Base-by-base conservation (phyloP, 2,329 filamentous ascomycete species). In the Chrysosphaeria jannelii region DNA sequence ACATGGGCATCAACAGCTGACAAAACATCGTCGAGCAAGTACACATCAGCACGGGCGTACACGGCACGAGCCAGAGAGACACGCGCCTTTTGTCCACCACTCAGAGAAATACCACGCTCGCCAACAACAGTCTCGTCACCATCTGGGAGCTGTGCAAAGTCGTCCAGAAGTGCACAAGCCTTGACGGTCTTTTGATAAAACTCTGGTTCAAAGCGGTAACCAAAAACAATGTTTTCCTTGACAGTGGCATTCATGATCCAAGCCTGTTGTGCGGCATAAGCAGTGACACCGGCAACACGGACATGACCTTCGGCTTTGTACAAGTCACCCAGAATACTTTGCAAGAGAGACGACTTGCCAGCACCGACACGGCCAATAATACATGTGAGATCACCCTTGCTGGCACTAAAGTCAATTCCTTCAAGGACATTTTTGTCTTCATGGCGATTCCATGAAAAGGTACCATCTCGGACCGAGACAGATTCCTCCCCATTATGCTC, bases 1-100 rank as follows among this genome's bases (percentile, higher is more conserved):
- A 85, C 93, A 36, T 97, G 85, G 4, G 85, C 88, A 42, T 97
- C 85, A 16, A 97, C 85, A 14, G 85, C 85, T 38, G 79, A 91
- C 21, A 97, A 55, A 31, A 88, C 90, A 42, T 97, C 85, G 38
- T 97, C 85, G 23, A 97, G 55, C 8, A 97, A 57, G 10, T 97
- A 48, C 41, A 93, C 79, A 25, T 68, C 69, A 5, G 79, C 88
- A 43, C 76, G 81, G 32, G 76, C 90, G 45, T 97, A 97, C n/a
- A 97, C 56, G 2, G 85, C 85, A 33, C 85, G 67, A n/a, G 85
- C 85, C 21, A 97, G 57, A 10, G 81, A 91, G 24, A 97, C 93
- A 28, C 85, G 68, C 44, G 93, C 85, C 46, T 93, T 93, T 45
- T 97, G 85, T 5, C 85, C 85, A 31, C 85, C 85, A 5, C 85